A percentile compares a stretch with the other conserved stretches of the same genome.
These are phyloP conservation scores for Cladosporium velox DNA, from an alignment of 2,329 filamentous ascomycete species.

Conservation along the genomic window DNA sequence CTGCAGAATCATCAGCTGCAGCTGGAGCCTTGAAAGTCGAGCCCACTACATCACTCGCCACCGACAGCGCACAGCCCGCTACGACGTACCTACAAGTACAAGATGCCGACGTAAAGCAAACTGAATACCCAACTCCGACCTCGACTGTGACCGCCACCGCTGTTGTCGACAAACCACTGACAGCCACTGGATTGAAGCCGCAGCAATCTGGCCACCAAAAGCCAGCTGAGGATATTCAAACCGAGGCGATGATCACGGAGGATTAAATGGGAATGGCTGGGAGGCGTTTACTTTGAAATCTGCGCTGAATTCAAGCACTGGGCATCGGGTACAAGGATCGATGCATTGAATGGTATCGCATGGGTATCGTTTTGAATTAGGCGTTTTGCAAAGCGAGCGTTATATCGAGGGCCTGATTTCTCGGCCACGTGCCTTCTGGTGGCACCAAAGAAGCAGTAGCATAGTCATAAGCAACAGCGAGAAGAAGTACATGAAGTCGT, in stretches of 20 bases:
- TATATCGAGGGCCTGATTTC: background rate
- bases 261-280: background rate
- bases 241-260: background rate
- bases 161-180: background rate
- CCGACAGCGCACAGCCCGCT: background rate
- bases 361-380: background rate
- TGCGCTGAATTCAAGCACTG: background rate
- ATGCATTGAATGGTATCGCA: background rate
- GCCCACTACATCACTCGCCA: background rate
- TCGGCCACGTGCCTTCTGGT: background rate
- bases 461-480: background rate
- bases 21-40: slow-evolving; percentile 5
- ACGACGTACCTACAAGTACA: background rate
- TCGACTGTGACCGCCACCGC: background rate
- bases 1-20: background rate
- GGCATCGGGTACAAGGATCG: background rate
- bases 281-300: background rate
- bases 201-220: background rate
- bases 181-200: background rate
- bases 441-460: background rate
- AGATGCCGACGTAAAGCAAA: slow-evolving; percentile 1
- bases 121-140: slow-evolving; percentile 10
- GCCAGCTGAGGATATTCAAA: background rate
- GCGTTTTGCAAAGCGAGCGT: slow-evolving; percentile 3
- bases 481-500: background rate